These are phyloP conservation scores for Adansonia gregorii DNA, from an alignment of 441 rosid species.

Conservation along the genomic window DNA sequence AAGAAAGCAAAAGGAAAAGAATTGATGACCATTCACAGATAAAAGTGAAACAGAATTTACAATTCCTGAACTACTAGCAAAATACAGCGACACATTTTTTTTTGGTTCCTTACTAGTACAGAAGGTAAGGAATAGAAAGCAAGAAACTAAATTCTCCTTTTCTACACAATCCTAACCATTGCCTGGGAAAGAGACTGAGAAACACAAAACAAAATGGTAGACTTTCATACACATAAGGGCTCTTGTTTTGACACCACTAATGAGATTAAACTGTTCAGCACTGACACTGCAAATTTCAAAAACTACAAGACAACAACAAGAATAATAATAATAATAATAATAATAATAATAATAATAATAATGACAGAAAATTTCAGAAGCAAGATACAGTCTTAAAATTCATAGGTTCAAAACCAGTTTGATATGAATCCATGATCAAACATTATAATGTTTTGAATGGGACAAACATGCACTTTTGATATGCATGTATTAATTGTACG, in stretches of 20 bases:
- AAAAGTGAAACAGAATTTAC: background rate
- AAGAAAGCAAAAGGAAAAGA: background rate
- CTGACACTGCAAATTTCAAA: background rate
- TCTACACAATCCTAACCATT: background rate
- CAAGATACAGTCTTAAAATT: background rate
- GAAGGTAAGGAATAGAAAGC: background rate
- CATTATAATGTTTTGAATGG: background rate
- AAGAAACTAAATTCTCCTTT: conserved; percentile 16
- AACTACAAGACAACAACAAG: too few relatives aligned
- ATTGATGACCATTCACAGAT: background rate
- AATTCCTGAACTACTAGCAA: background rate
- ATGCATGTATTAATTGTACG: background rate
- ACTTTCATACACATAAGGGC: background rate
- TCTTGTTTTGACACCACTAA: background rate
- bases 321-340: background rate
- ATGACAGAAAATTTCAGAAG: background rate
- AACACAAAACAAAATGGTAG: background rate
- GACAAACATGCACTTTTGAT: background rate
- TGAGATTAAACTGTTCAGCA: background rate
- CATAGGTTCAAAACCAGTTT: background rate
- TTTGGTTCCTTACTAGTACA: background rate
- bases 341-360: background rate
- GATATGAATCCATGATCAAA: background rate
- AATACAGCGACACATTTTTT: background rate
- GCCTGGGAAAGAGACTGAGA: background rate